Base-by-base conservation (phyloP, 371 early-diverging fungal species). In the Nosema granulosis region DNA sequence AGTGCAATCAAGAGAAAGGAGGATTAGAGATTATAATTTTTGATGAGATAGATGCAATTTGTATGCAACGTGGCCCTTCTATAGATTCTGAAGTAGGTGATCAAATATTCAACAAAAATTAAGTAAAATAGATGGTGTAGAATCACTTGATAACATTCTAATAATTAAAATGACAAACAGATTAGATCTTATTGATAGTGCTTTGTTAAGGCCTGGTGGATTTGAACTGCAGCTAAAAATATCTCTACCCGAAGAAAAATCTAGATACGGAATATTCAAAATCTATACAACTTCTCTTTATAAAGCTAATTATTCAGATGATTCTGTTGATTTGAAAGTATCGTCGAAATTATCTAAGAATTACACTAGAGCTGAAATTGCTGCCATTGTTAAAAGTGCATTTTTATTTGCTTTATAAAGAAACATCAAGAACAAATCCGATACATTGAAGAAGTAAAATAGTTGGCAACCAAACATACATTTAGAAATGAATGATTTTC, bases 21-120 rank as follows among this genome's bases (percentile, higher is more conserved):
- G 92, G 93, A 32, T 87, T 97, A 57, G 96, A 96, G 80, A 96
- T 98, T 74, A 95, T 98, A 80, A 97, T 98, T 66, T 96, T 97
- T 86, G 98, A 98, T 85, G 98, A 98, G 87, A 88, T 98, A 84
- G 98, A 98, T 87, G 97, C 98, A 20, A 96, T 98, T 67, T 97
- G 97, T 87, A 95, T 94, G 81, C 94, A 93, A 80, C 92, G 97
- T 88, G 95, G 97, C 49, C 91, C 89, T 68, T 90, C 90, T 81
- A 93, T 92, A 79, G 90, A 90, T 56, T 94, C 96, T 0, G 95
- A 95, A 51, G 93, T 94, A n/a, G 96, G 95, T 22, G 98, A 98
- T 84, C 93, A 95, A 0, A 91, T 98, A 3, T 96, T 98, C 32
- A 98, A 98, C 98, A 98, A 87, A 87, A 97, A 59, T 87, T 97